Evolutionary conservation across 192 early-diverging fungal genomes (phyloP).

Genomic region (Coemansia sp.): DNA sequence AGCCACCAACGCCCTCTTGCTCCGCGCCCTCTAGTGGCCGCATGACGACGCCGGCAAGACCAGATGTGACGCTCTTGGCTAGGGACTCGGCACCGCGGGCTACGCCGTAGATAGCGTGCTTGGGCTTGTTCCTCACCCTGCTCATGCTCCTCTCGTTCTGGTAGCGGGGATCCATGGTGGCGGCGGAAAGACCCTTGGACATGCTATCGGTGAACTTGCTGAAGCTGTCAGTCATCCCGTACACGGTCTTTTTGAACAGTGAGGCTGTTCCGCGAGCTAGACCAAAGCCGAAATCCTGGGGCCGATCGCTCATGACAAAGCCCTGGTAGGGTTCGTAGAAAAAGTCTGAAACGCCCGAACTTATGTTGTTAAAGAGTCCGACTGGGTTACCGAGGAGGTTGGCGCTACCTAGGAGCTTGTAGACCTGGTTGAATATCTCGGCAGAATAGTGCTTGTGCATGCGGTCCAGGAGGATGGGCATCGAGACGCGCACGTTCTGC

Average conservation of each 20-base stretch:
- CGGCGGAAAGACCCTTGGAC: constrained; percentile 93
- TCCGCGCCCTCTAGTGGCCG: constrained; percentile 86
- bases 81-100: constrained; percentile 84
- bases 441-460: constrained; percentile 86
- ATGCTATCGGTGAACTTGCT: constrained; percentile 95
- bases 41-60: constrained; percentile 82
- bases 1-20: constrained; percentile 87
- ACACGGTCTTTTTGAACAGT: constrained; percentile 88
- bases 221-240: constrained; percentile 91
- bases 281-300: constrained; percentile 92
- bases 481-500: constrained; percentile 83
- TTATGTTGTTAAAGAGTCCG: constrained; percentile 92
- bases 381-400: constrained; percentile 98
- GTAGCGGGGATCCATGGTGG: constrained; percentile 89
- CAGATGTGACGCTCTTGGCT: constrained; percentile 78
- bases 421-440: constrained; percentile 82
- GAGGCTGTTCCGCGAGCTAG: constrained; percentile 78
- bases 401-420: constrained; percentile 89
- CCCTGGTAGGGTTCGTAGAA: constrained; percentile 99
- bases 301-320: constrained; percentile 88
- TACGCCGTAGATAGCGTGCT: constrained; percentile 85
- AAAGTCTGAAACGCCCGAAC: constrained; percentile 90
- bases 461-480: constrained; percentile 69
- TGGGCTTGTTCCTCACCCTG: constrained; percentile 81
- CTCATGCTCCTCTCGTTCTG: constrained; percentile 80